phyloP scores from a whole-genome alignment of 1,139 yeast genomes.

The Suhomyces chickasaworum region DNA sequence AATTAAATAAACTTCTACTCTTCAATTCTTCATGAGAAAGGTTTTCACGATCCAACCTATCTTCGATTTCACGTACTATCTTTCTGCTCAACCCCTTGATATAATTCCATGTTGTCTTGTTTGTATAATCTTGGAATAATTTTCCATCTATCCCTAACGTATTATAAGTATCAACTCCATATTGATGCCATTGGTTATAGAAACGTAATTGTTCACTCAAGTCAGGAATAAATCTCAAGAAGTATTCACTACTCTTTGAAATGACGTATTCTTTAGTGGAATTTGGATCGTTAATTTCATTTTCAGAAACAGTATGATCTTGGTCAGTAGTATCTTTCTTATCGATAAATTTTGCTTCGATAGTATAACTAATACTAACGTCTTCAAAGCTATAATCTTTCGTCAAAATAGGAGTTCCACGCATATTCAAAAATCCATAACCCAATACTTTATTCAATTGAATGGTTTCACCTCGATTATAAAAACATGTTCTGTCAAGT shows the following conservation, averaged over 20 bases:
- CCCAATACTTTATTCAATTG: slow-evolving; percentile 47
- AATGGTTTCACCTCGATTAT: slow-evolving; percentile 37
- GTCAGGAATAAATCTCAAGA: slow-evolving; percentile 45
- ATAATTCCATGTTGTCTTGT: slow-evolving; percentile 38
- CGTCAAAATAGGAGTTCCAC: slow-evolving; percentile 49
- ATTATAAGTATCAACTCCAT: slow-evolving; percentile 31
- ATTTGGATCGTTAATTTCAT: slow-evolving; percentile 43
- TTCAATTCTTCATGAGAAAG: slow-evolving; percentile 32
- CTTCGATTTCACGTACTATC: slow-evolving; percentile 43
- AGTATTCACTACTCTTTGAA: slow-evolving; percentile 41
- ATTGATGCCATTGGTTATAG: slow-evolving; percentile 28
- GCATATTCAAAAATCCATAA: slow-evolving; percentile 40
- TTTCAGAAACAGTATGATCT: slow-evolving; percentile 32
- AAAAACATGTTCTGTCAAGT: slow-evolving; percentile 47
- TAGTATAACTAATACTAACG: slow-evolving; percentile 44
- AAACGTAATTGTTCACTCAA: slow-evolving; percentile 33
- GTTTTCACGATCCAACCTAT: slow-evolving; percentile 21
- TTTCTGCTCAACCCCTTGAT: slow-evolving; percentile 30
- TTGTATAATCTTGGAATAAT: slow-evolving; percentile 29
- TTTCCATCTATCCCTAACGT: slow-evolving; percentile 40
- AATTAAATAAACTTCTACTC: slow-evolving; percentile 27
- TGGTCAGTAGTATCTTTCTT: slow-evolving; percentile 30
- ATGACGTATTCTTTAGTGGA: slow-evolving; percentile 39
- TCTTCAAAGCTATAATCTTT: slow-evolving; percentile 47
- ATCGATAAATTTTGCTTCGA: slow-evolving; percentile 49